Percentiles rank a stretch among this genome's conserved stretches.
These are phyloP conservation scores for Rosellinia necatrix DNA, from an alignment of 2,329 filamentous ascomycete species.

Conservation along the genomic window DNA sequence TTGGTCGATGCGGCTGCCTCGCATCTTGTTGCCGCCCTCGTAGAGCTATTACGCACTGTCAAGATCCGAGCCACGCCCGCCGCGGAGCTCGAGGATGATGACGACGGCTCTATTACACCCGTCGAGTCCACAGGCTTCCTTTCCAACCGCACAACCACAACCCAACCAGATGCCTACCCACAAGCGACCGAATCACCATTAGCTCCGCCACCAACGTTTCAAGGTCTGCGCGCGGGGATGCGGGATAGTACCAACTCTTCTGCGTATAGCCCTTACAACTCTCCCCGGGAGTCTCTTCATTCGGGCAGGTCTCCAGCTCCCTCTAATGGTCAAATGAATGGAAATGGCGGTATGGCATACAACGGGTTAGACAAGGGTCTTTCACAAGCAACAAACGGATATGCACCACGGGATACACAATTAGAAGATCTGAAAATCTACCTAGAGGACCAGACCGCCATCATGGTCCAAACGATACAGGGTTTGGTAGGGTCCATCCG, in stretches of 20 bases:
- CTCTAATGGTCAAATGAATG: constrained; percentile 45
- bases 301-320: constrained; percentile 40
- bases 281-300: constrained; percentile 63
- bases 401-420: constrained; percentile 45
- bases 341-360: constrained; percentile 40
- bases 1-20: constrained; percentile 91
- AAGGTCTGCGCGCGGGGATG: constrained; percentile 56
- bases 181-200: constrained; percentile 47
- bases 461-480: constrained; percentile 80
- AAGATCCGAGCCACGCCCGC: constrained; percentile 80
- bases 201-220: constrained; percentile 60
- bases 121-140: constrained; percentile 73
- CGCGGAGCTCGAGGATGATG: constrained; percentile 77
- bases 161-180: constrained; percentile 41
- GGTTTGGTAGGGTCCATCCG: constrained; percentile 77
- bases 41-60: constrained; percentile 81
- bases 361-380: constrained; percentile 42
- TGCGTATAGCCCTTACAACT: constrained; percentile 74
- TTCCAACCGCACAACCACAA: constrained; percentile 56
- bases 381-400: constrained; percentile 46
- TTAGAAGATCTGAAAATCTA: constrained; percentile 68
- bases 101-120: constrained; percentile 68
- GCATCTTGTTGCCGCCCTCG: constrained; percentile 81
- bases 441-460: constrained; percentile 80
- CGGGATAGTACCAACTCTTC: constrained; percentile 71